A percentile compares a stretch with the other conserved stretches of the same genome.
Evolutionary conservation across 495 filamentous ascomycete species (phyloP).

Genomic region (Penicillium coprophilum): DNA sequence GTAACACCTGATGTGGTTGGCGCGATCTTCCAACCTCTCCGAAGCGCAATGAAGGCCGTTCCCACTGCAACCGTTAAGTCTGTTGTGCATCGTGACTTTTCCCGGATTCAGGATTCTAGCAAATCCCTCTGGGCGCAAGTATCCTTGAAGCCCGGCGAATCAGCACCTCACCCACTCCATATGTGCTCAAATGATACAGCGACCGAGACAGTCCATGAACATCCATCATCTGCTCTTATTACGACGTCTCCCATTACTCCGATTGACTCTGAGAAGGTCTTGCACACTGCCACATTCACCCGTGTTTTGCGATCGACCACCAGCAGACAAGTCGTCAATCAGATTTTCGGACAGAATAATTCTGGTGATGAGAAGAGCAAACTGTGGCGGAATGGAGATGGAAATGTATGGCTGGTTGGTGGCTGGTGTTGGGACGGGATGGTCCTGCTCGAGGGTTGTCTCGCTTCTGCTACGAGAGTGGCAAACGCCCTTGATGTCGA

Average conservation of each 20-base stretch:
- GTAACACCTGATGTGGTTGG: slow-evolving; percentile 46
- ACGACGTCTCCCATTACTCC: slow-evolving; percentile 35
- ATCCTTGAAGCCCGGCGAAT: not conserved
- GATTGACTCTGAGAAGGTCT: slow-evolving; percentile 30
- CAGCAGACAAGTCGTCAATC: slow-evolving; percentile 35
- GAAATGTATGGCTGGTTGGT: slow-evolving; percentile 52
- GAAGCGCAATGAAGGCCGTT: slow-evolving; percentile 33
- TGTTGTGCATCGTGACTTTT: slow-evolving; percentile 44
- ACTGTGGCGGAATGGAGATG: slow-evolving; percentile 51
- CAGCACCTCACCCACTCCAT: slow-evolving; percentile 24
- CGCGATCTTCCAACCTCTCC: slow-evolving; percentile 44
- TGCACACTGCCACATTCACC: slow-evolving; percentile 30
- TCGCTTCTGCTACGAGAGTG: slow-evolving; percentile 53
- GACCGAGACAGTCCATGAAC: slow-evolving; percentile 40
- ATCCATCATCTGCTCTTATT: slow-evolving; percentile 33
- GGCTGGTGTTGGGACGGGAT: slow-evolving; percentile 67
- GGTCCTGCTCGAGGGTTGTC: slow-evolving; percentile 60
- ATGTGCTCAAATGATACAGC: slow-evolving; percentile 25
- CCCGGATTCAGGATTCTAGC: slow-evolving; percentile 13
- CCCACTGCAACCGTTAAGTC: slow-evolving; percentile 45
- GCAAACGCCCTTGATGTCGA: slow-evolving; percentile 49
- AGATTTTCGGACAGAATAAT: slow-evolving; percentile 29
- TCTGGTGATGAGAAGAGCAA: slow-evolving; percentile 3
- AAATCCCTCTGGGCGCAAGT: slow-evolving; percentile 8
- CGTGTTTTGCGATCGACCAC: slow-evolving; percentile 34